These are phyloP conservation scores for Xylaria sp. DNA, from an alignment of 495 filamentous ascomycete species.

Conservation along the genomic window DNA sequence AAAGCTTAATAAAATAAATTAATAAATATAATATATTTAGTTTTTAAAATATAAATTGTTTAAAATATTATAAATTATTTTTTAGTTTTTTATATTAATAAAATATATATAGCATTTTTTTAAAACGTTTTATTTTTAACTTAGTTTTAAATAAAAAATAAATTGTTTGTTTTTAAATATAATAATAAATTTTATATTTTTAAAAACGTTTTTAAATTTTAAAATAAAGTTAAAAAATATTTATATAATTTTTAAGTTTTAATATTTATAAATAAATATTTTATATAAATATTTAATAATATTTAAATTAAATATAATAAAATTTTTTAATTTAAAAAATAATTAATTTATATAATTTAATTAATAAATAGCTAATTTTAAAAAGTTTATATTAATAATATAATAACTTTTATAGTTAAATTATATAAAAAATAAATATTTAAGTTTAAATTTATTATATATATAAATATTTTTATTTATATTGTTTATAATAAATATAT, in stretches of 20 bases:
- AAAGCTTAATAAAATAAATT: too few species aligned
- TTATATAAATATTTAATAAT: slow-evolving; percentile 9
- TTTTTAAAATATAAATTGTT: slow-evolving; percentile 12
- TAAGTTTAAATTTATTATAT: neutral
- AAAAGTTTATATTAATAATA: slow-evolving; percentile 2
- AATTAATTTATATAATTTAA: neutral
- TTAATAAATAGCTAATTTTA: neutral
- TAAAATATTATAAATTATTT: slow-evolving; percentile 12
- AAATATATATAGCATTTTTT: slow-evolving; percentile 19
- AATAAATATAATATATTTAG: slow-evolving; percentile 1
- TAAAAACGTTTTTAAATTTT: slow-evolving; percentile 10
- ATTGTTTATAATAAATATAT: too few species aligned
- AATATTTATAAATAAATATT: neutral
- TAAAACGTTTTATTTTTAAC: slow-evolving; percentile 11
- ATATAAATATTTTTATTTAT: slow-evolving; percentile 14
- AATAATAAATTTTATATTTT: slow-evolving; percentile 6
- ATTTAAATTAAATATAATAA: slow-evolving; percentile 9
- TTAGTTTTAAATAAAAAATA: slow-evolving; percentile 8
- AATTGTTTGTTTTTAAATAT: slow-evolving; percentile 8
- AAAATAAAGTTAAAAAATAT: slow-evolving; percentile 13
- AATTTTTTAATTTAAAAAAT: slow-evolving; percentile 9
- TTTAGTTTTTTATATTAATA: slow-evolving; percentile 4
- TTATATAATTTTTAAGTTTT: neutral
- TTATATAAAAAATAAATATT: slow-evolving; percentile 13
- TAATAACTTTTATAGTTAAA: slow-evolving; percentile 13